These are phyloP conservation scores for Cruciata laevipes DNA, from an alignment of 257 asterid genomes.

Conservation along the genomic window DNA sequence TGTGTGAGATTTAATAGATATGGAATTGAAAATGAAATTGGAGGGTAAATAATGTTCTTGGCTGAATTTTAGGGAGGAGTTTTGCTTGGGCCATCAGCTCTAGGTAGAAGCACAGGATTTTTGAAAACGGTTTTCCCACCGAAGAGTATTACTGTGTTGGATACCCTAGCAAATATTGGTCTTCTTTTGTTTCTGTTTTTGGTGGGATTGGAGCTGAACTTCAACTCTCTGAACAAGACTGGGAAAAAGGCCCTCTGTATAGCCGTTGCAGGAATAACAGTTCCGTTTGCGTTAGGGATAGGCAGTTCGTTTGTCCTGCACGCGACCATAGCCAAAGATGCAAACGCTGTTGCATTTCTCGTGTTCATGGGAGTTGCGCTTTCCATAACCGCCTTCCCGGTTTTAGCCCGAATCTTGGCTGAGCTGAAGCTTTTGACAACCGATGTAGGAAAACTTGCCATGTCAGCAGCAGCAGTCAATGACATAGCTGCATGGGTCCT, in stretches of 20 bases:
- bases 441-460: constrained; percentile 64
- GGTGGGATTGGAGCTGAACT: constrained; percentile 67
- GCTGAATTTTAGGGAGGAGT: constrained; percentile 55
- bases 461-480: constrained; percentile 83
- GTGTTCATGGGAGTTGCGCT: constrained; percentile 87
- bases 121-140: constrained; percentile 58
- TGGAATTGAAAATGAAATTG: background rate
- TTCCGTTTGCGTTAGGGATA: constrained; percentile 67
- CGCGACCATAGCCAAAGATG: constrained; percentile 41
- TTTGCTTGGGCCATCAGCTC: constrained; percentile 78
- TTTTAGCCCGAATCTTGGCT: constrained; percentile 76
- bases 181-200: constrained; percentile 72
- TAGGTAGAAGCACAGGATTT: constrained; percentile 47
- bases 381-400: constrained; percentile 83
- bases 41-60: background rate
- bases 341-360: constrained; percentile 37
- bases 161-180: constrained; percentile 73
- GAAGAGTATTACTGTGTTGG: constrained; percentile 59
- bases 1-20: background rate
- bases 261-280: constrained; percentile 65
- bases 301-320: constrained; percentile 57
- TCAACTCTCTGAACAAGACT: constrained; percentile 35
- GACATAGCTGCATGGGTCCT: constrained; percentile 82
- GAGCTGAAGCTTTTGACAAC: constrained; percentile 77
- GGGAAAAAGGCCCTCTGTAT: constrained; percentile 60